A percentile compares a stretch with the other conserved stretches of the same genome.
These are phyloP conservation scores for Plenodomus lindquistii DNA, from an alignment of 2,329 filamentous ascomycete genomes.

Conservation along the genomic window DNA sequence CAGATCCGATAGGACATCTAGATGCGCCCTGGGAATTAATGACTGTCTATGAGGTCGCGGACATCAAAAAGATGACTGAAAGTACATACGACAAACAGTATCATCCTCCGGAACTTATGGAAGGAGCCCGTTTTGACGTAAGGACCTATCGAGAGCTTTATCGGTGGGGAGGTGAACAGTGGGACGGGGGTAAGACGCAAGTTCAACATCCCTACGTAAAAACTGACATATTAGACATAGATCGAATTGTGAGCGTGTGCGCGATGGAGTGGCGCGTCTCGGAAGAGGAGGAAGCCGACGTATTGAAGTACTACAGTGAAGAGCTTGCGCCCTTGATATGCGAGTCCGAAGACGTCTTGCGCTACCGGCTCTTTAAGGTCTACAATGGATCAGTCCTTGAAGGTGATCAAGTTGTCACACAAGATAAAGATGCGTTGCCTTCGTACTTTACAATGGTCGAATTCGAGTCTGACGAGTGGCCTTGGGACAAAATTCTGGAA, in stretches of 20 bases:
- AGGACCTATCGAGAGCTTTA: conserved; percentile 16
- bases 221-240: conserved; percentile 8
- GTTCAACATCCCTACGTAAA: conserved; percentile 1
- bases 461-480: conserved; percentile 20
- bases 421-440: conserved; percentile 11
- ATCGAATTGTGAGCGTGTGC: conserved; percentile 14
- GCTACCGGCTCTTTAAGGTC: conserved; percentile 18
- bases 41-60: conserved; percentile 11
- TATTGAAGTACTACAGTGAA: conserved; percentile 11
- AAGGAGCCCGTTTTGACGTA: conserved; percentile 14
- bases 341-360: conserved; percentile 15
- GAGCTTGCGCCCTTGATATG: conserved; percentile 11
- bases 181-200: conserved; percentile 11
- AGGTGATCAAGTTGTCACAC: conserved; percentile 1
- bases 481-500: conserved; percentile 21
- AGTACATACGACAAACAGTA: conserved; percentile 1
- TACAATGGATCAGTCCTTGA: conserved; percentile 11
- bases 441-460: conserved; percentile 16
- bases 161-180: conserved; percentile 17
- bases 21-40: conserved; percentile 19
- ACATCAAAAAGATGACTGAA: conserved; percentile 5
- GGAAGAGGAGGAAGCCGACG: conserved; percentile 11
- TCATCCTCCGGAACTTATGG: conserved; percentile 6
- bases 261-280: conserved; percentile 18
- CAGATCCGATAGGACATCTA: conserved; percentile 16